A percentile compares a stretch with the other conserved stretches of the same genome.
Conservation (phyloP, 129 eudicot genomes). For the Flaveria ramosissima region DNA sequence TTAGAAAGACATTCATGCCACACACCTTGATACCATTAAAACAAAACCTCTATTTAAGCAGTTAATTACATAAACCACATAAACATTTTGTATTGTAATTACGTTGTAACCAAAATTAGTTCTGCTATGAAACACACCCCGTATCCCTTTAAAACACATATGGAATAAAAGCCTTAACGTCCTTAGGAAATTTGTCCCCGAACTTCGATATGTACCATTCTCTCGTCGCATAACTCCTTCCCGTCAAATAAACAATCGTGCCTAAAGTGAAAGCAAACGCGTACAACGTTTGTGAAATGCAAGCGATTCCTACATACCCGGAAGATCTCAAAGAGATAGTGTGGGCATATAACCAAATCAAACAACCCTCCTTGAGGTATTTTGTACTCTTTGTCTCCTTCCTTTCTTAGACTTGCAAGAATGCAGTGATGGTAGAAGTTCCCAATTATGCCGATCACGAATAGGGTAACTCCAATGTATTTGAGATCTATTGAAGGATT, state of each 20-base stretch:
- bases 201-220: conserved; percentile 62
- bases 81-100: too few species aligned
- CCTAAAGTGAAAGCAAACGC: conserved; percentile 43
- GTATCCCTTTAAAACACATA: conserved; percentile 32
- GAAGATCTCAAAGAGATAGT: conserved; percentile 63
- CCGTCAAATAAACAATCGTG: conserved; percentile 41
- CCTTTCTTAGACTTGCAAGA: conserved; percentile 54
- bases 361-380: conserved; percentile 76
- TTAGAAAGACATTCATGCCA: too few species aligned
- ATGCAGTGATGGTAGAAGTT: conserved; percentile 56
- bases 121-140: too few species aligned
- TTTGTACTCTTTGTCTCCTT: conserved; percentile 54
- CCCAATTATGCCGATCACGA: conserved; percentile 48
- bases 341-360: conserved; percentile 68
- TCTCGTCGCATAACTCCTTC: conserved; percentile 59
- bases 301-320: conserved; percentile 49
- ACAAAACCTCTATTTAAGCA: too few species aligned
- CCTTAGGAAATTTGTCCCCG: conserved; percentile 49
- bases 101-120: too few species aligned
- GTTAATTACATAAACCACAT: too few species aligned
- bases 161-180: conserved; percentile 54
- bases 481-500: conserved; percentile 46
- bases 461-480: conserved; percentile 41
- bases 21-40: too few species aligned
- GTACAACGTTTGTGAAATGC: conserved; percentile 57